Evolutionary conservation across 2,329 filamentous ascomycete genomes (phyloP).

Genomic region (Coniella lustricola): DNA sequence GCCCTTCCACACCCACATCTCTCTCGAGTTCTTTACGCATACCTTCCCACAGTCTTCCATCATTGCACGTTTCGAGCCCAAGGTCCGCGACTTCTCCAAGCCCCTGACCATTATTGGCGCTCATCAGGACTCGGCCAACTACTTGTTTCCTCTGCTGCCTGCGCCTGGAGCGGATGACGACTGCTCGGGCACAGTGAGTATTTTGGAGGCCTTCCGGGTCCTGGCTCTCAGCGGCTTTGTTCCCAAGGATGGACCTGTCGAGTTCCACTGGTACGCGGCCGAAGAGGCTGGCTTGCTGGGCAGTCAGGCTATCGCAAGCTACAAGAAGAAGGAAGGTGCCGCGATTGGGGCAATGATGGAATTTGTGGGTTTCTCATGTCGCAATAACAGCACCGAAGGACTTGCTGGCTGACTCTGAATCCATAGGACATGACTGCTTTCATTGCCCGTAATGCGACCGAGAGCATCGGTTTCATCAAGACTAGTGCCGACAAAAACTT

Average conservation of each 20-base stretch:
- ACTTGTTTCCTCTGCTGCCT: constrained; percentile 60
- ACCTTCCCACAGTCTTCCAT: constrained; percentile 64
- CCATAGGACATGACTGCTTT: constrained; percentile 34
- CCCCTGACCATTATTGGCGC: constrained; percentile 53
- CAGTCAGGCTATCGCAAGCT: constrained; percentile 61
- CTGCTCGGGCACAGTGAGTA: constrained; percentile 65
- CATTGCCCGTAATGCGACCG: constrained; percentile 29
- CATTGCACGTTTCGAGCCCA: constrained; percentile 56
- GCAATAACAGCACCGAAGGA: background rate
- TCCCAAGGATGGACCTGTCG: constrained; percentile 40
- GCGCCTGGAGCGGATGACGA: constrained; percentile 71
- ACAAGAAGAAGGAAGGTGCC: constrained; percentile 55
- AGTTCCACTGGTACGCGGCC: constrained; percentile 80
- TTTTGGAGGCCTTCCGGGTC: constrained; percentile 63
- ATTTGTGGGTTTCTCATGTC: constrained; percentile 23
- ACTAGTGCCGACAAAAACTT: constrained; percentile 30
- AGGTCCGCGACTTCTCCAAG: constrained; percentile 27
- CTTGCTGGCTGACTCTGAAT: background rate
- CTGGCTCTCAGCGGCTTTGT: constrained; percentile 41
- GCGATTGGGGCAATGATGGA: constrained; percentile 70
- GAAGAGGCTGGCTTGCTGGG: constrained; percentile 76
- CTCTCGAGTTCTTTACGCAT: constrained; percentile 51
- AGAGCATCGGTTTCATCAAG: constrained; percentile 33
- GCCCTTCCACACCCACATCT: constrained; percentile 31
- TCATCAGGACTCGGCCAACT: constrained; percentile 69